Evolutionary conservation across 768 basidiomycete species (phyloP).

Genomic region (Pholiota molesta): DNA sequence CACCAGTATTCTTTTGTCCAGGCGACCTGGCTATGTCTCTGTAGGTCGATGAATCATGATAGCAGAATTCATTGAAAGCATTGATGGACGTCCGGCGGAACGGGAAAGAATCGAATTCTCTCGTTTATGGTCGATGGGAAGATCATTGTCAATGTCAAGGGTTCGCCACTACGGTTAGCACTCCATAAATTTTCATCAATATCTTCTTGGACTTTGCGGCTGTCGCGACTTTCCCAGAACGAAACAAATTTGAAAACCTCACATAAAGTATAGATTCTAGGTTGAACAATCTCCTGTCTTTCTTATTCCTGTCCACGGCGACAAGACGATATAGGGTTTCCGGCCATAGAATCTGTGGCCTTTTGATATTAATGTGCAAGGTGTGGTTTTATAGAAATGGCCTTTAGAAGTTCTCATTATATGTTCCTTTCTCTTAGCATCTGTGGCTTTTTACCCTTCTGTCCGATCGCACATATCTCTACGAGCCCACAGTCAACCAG

Average conservation of each 20-base stretch:
- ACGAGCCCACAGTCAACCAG: neutral
- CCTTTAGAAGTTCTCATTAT: neutral
- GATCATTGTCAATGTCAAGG: neutral
- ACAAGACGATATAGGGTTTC: neutral
- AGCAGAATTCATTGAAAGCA: neutral
- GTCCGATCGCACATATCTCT: neutral
- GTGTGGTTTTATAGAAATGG: neutral
- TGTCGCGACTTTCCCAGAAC: neutral
- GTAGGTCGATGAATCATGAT: neutral
- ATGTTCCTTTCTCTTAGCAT: neutral
- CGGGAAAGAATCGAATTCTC: neutral
- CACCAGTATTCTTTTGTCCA: neutral
- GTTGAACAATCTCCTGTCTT: neutral
- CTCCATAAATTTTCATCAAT: neutral
- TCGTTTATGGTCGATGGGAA: neutral
- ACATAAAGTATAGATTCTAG: neutral
- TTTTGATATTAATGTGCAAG: neutral
- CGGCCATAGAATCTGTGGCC: neutral
- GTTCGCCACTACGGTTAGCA: neutral
- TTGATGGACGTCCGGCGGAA: neutral
- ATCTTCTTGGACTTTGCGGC: neutral
- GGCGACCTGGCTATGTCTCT: neutral
- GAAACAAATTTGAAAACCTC: neutral
- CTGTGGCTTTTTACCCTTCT: neutral
- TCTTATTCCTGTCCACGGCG: neutral